Base-by-base conservation (phyloP, 1,284 basidiomycete genomes). In the Spongiforma sp. region DNA sequence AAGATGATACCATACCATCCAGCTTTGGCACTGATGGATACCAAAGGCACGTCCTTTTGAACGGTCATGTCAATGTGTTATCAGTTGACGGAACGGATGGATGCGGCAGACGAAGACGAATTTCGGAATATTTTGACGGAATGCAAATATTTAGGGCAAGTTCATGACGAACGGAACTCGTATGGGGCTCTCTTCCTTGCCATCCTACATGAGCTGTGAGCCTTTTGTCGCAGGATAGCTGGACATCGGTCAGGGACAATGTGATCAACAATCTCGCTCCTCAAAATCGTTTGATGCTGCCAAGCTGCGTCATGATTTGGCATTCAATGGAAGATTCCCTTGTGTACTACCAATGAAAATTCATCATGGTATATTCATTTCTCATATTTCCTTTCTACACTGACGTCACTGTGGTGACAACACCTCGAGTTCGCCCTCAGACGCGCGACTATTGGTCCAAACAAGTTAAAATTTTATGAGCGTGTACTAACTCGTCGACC, bases 1-100 rank as follows among this genome's bases (percentile, higher is more conserved):
- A n/a, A n/a, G n/a, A n/a, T n/a, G n/a, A n/a, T n/a, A 75, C 15
- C 66, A 76, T 39, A 72, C 73, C 19, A 73, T 75, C 11, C 65
- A 77, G 33, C 19, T 66, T 48, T 75, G 60, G 74, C 73, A 15
- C 36, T 66, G 55, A 66, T 56, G 2, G 32, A 67, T 30, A 71
- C 75, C 1, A 57, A 65, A 59, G 74, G 73, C 69, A 54, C 8
- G 58, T 59, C 6, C 7, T 46, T 5, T 24, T 14, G 36, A 10
- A 19, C 41, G 19, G 28, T 7, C 14, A 7, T n/a, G 11, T 24
- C 26, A 21, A 36, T n/a, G 14, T 54, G n/a, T n/a, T n/a, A n/a
- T 53, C 73, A 43, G 73, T 57, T 9, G 48, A 48, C 14, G 30
- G n/a, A n/a, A n/a, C n/a, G n/a, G n/a, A n/a, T 4, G 32, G 26